Percentiles rank a stretch among this genome's conserved stretches.
These are phyloP conservation scores for Verticillium alfalfae DNA, from an alignment of 2,329 filamentous ascomycete genomes.

Conservation along the genomic window DNA sequence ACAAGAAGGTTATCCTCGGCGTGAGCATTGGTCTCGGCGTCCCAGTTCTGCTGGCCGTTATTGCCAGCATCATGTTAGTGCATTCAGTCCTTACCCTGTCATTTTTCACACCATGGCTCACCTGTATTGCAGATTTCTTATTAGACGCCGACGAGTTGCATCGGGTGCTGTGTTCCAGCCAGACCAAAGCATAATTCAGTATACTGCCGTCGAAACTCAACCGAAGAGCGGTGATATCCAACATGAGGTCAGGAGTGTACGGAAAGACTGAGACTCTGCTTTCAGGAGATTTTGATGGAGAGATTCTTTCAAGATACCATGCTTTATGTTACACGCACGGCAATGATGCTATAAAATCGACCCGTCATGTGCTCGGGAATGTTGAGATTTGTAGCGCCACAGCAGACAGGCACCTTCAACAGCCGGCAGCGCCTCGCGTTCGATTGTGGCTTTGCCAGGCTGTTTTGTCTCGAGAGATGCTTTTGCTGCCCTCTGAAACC, in stretches of 20 bases:
- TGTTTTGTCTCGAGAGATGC: slow-evolving; percentile 22
- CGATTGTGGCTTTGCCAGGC: slow-evolving; percentile 2
- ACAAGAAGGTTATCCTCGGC: slow-evolving; percentile 42
- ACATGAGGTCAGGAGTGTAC: not conserved
- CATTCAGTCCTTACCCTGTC: not conserved
- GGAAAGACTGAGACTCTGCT: not conserved
- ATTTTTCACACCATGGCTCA: not conserved
- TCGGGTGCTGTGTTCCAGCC: not conserved
- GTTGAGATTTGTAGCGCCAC: slow-evolving; percentile 8
- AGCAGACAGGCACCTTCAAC: slow-evolving; percentile 12
- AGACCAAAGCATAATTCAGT: not conserved
- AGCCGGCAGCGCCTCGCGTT: slow-evolving; percentile 5
- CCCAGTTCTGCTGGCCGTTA: slow-evolving; percentile 25
- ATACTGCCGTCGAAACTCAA: not conserved
- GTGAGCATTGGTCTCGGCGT: slow-evolving; percentile 40
- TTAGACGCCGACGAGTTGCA: not conserved
- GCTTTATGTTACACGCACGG: not conserved
- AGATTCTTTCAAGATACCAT: not conserved
- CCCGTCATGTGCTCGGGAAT: not conserved
- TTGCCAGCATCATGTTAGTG: slow-evolving; percentile 10
- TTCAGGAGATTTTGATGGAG: too few relatives aligned
- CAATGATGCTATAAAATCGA: not conserved
- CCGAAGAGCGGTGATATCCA: not conserved
- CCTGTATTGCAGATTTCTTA: not conserved
- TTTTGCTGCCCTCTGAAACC: slow-evolving; percentile 25